phyloP scores from a whole-genome alignment of 352 stramenopile species.

The Globisporangium canariense region DNA sequence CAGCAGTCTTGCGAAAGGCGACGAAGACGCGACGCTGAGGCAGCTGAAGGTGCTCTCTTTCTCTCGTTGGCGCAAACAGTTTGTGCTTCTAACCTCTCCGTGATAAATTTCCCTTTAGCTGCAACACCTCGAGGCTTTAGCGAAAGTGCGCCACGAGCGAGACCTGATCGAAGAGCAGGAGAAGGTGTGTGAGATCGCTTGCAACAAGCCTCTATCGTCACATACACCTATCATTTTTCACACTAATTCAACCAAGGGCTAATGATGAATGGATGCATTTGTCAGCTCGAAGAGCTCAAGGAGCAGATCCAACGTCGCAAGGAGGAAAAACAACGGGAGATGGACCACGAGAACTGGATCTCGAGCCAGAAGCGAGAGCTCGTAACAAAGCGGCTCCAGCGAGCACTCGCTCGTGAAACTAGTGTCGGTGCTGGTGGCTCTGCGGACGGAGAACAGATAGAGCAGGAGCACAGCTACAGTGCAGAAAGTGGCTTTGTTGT shows the following conservation, averaged over 20 bases:
- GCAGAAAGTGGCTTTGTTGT: constrained; percentile 35
- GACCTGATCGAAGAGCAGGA: constrained; percentile 59
- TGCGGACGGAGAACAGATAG: neutral
- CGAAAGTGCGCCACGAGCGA: constrained; percentile 48
- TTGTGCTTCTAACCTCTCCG: too few relatives aligned
- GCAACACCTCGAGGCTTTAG: constrained; percentile 39
- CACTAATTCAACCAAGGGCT: neutral
- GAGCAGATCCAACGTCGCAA: constrained; percentile 38
- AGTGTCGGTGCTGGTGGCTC: neutral
- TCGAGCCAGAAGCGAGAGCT: constrained; percentile 51
- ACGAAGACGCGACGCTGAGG: constrained; percentile 29
- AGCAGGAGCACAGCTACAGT: constrained; percentile 23
- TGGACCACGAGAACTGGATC: constrained; percentile 48
- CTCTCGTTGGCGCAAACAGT: too few relatives aligned
- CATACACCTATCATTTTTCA: neutral
- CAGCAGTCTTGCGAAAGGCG: neutral
- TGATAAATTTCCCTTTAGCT: constrained; percentile 5
- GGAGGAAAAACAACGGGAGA: constrained; percentile 41
- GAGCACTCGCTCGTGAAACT: constrained; percentile 26
- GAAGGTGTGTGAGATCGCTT: constrained; percentile 26
- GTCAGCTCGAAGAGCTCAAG: constrained; percentile 45
- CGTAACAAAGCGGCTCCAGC: constrained; percentile 36
- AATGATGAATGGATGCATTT: neutral
- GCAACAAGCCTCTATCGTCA: neutral
- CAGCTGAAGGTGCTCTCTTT: constrained; percentile 32